phyloP scores from a whole-genome alignment of 2,329 filamentous ascomycete species.

The Xylariaceae sp. region DNA sequence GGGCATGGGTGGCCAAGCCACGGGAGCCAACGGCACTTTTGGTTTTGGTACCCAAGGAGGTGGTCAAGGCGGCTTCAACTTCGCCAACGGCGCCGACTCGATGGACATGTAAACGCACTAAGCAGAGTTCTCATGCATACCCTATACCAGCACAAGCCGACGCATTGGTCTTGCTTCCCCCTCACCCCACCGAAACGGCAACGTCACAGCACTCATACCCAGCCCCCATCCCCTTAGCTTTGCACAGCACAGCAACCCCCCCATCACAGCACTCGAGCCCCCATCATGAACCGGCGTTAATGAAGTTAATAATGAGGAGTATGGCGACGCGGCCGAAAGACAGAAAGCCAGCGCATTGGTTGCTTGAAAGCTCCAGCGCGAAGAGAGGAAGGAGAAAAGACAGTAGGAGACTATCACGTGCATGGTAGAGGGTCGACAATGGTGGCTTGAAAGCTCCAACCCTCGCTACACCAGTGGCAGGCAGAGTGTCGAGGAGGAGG shows the following conservation, averaged over 20 bases:
- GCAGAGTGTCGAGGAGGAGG: slow-evolving; percentile 1
- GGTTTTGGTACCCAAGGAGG: slow-evolving; percentile 66
- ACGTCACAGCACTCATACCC: slow-evolving; percentile 25
- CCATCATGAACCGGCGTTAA: slow-evolving; percentile 31
- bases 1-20: slow-evolving; percentile 64
- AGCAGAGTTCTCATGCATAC: too few relatives aligned
- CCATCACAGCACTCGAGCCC: slow-evolving; percentile 25
- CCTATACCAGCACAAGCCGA: too few relatives aligned
- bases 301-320: slow-evolving; percentile 30
- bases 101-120: slow-evolving; percentile 57
- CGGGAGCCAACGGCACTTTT: slow-evolving; percentile 67
- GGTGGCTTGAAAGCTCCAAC: slow-evolving; percentile 49
- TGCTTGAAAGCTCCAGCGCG: slow-evolving; percentile 64
- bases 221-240: slow-evolving; percentile 20
- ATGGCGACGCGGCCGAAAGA: slow-evolving; percentile 28
- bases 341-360: slow-evolving; percentile 49
- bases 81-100: slow-evolving; percentile 66
- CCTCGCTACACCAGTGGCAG: slow-evolving; percentile 28
- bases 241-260: slow-evolving; percentile 29
- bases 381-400: slow-evolving; percentile 28
- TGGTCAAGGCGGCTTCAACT: slow-evolving; percentile 77
- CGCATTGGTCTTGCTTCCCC: slow-evolving; percentile 11
- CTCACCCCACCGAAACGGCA: slow-evolving; percentile 19
- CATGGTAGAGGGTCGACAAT: slow-evolving; percentile 40
- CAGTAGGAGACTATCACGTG: slow-evolving; percentile 28